Base-by-base conservation (phyloP, 495 filamentous ascomycete genomes). In the Podospora pseudoanserina region DNA sequence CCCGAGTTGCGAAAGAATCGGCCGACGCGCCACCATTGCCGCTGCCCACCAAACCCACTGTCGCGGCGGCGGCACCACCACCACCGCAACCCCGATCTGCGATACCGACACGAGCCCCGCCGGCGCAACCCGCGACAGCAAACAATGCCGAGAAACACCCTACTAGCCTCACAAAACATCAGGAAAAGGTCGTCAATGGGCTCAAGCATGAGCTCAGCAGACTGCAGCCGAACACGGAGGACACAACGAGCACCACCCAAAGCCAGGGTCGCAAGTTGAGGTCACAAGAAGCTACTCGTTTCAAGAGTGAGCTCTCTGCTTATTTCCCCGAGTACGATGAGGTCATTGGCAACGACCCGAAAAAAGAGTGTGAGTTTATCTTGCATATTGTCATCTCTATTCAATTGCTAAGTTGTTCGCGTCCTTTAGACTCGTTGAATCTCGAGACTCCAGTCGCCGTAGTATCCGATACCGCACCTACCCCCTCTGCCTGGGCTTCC, bases 321-420 rank as follows among this genome's bases (percentile, higher is more conserved):
- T 97, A 95, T 77, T 96, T 97, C 72, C 88, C 91, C 57, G 92
- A 94, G 68, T 97, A 94, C 78, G 93, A 97, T 75, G 90, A 95
- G 71, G 85, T 96, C 65, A 90, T 97, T 75, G 92, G 90, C 67
- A 89, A 93, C 70, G 89, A 92, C 70, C 86, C 87, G 5, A 87
- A 90, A 66, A 89, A 93, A 75, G 81, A 87, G 66, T 91, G 92
- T 96, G 84, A 71, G 86, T 81, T 30, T 32, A 62, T 5, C 11
- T 26, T 49, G 26, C 34, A 11, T 59, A 56, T 49, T 39, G 67
- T 76, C 76, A n/a, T 78, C 80, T 62, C 79, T 82, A 64, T 76
- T 49, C 28, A 26, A 28, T 0, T 83, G 57, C 70, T 83, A 60
- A 79, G 66, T 44, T 55, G 15, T 60, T 39, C 18, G 63, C 5